Evolutionary conservation across 2,329 filamentous ascomycete species (phyloP), one percentile per base, ranked within the genome.

Genomic region (Cladophialophora bantiana): DNA sequence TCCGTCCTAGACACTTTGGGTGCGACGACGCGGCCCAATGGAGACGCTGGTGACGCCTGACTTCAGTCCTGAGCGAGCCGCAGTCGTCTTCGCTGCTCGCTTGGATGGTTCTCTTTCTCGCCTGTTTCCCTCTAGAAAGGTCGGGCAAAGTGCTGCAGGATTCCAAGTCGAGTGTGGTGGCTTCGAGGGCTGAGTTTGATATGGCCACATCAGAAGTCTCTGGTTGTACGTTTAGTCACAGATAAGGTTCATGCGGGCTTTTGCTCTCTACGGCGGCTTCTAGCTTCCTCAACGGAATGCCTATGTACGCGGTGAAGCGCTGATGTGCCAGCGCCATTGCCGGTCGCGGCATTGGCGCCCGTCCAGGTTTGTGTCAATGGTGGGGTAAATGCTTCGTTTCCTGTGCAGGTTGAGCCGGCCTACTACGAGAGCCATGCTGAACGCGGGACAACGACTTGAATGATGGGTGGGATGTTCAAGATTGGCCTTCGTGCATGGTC

Each of bases 101-200:
- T 26, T 12, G 10, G 15, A 36, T 2, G 35, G 36, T 26, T 26
- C 26, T 26, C 26, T 26, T 26, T 3, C 26, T 26, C 26, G 26
- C 26, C 26, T 26, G 26, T 26, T 26, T 26, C 26, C 26, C 26
- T 3, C 26, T 26, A 26, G 26, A 26, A 26, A 26, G 26, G 26
- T 26, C 26, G 26, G 26, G 26, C 26, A 26, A 26, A 26, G 26
- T 3, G 26, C 26, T 26, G 26, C 26, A 2, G 3, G 26, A 26
- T 26, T 42, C 38, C 38, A 2, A 15, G 38, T 15, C 38, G 38
- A 42, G 38, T 42, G 13, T 42, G 15, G 18, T 20, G 7, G 40
- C 45, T 57, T 57, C 38, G 31, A 56, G 20, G 20, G 40, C 40
- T 45, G 40, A 45, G n/a, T 15, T 34, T 20, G 40, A 62, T 40